Conservation (phyloP, 2,329 filamentous ascomycete genomes). For the Phaeosphaeria sp. region DNA sequence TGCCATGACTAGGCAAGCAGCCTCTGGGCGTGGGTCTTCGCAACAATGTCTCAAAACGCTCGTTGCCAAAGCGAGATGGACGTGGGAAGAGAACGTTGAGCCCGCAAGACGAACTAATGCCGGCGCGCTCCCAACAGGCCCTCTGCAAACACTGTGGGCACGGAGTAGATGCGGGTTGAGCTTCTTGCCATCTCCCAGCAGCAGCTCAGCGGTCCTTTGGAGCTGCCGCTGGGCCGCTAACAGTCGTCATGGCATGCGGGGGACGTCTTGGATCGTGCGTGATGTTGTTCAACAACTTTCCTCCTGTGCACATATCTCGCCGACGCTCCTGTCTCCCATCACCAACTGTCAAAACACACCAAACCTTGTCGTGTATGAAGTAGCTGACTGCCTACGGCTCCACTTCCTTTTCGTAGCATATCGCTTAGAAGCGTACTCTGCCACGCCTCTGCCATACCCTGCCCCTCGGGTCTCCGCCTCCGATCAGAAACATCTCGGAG, state of each 20-base stretch:
- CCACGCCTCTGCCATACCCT: constrained; percentile 1
- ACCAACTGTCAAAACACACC: not conserved
- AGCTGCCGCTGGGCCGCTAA: constrained; percentile 17
- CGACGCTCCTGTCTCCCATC: not conserved
- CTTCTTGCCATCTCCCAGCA: constrained; percentile 29
- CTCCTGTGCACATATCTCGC: not conserved
- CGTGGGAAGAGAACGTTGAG: constrained; percentile 9
- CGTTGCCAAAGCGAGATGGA: not conserved
- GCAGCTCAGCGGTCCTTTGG: constrained; percentile 15
- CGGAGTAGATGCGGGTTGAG: constrained; percentile 20
- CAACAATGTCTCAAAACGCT: not conserved
- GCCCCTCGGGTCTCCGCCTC: constrained; percentile 32
- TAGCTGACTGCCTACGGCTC: not conserved
- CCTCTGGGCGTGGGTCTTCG: not conserved
- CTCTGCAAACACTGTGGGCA: constrained; percentile 8
- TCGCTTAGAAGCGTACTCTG: constrained; percentile 3
- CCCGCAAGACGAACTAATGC: constrained; percentile 6
- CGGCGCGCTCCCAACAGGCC: constrained; percentile 12
- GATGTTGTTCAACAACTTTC: constrained; percentile 5
- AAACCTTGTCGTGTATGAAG: not conserved
- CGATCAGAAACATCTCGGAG: constrained; percentile 21
- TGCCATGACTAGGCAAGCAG: not conserved
- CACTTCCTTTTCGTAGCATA: not conserved
- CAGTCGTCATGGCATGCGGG: constrained; percentile 13
- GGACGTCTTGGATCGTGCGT: not conserved